These are phyloP conservation scores for Kentomonas sorsogonicus DNA, from an alignment of 208 protist species.

Conservation along the genomic window DNA sequence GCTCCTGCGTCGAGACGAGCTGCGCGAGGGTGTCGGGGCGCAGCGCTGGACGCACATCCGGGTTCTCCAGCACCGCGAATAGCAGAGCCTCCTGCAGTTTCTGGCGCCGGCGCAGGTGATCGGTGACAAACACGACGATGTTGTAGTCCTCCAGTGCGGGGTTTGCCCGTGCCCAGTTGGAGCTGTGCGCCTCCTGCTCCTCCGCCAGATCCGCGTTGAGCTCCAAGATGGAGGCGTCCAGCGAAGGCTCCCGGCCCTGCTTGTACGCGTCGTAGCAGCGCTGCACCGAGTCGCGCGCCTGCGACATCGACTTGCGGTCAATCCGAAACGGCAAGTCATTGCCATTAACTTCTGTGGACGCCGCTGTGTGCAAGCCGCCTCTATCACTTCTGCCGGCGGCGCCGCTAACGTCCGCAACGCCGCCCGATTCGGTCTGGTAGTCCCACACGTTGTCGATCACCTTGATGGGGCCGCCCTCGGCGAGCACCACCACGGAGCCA, in stretches of 20 bases:
- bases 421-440: neutral
- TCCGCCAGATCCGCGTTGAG: constrained; percentile 30
- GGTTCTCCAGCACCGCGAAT: constrained; percentile 45
- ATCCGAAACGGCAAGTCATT: no score
- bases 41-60: constrained; percentile 24
- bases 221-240: constrained; percentile 61
- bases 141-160: constrained; percentile 69
- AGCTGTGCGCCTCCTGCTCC: constrained; percentile 16
- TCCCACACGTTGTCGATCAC: constrained; percentile 25
- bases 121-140: constrained; percentile 65
- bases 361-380: no score
- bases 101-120: constrained; percentile 50
- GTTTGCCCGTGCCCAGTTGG: constrained; percentile 73
- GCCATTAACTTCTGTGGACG: no score
- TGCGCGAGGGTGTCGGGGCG: constrained; percentile 40
- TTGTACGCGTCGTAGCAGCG: no score
- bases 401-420: neutral
- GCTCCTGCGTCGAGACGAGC: constrained; percentile 67
- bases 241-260: no score
- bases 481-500: constrained; percentile 52
- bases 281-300: no score
- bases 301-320: no score
- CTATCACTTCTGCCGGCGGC: no score
- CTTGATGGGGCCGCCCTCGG: constrained; percentile 34
- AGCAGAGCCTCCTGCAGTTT: constrained; percentile 72